Evolutionary conservation across 129 eudicot genomes (phyloP).

Genomic region (carrot (Daucus carota)): DH1_v3.0 NC_030387.2:40410001-40410500

Average conservation of each 20-base stretch:
- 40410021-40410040: constrained; percentile 78
- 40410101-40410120: constrained; percentile 80
- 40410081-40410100: constrained; percentile 73
- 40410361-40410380: constrained; percentile 83
- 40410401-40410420: constrained; percentile 94
- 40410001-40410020: constrained; percentile 65
- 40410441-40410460: constrained; percentile 88
- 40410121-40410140: constrained; percentile 89
- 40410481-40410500: constrained; percentile 87
- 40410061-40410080: constrained; percentile 66
- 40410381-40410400: constrained; percentile 68
- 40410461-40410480: constrained; percentile 78
- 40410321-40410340: constrained; percentile 63
- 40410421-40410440: constrained; percentile 97
- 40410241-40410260: not conserved
- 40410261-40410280: not conserved
- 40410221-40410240: too few relatives aligned
- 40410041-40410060: constrained; percentile 63
- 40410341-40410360: constrained; percentile 44
- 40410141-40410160: too few relatives aligned
- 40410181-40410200: too few relatives aligned
- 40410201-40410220: too few relatives aligned
- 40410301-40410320: constrained; percentile 60
- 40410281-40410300: constrained; percentile 28
- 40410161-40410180: too few relatives aligned